Percentiles rank a stretch among this genome's conserved stretches.
Evolutionary conservation across 306 rosid genomes (phyloP).

Genomic region (Trifolium dubium): DNA sequence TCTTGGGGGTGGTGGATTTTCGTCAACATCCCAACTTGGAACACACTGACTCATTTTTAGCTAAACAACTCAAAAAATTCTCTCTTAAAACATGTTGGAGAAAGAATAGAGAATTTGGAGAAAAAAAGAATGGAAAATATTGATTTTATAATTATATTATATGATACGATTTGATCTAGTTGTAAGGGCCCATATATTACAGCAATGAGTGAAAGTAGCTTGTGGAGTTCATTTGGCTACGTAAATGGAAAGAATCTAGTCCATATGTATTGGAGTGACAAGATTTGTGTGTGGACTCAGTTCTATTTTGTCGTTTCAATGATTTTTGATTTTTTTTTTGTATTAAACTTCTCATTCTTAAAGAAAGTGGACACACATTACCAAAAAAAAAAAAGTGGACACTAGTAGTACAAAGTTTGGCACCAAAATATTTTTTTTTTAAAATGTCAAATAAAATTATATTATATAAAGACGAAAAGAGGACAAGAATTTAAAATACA

Average conservation of each 20-base stretch:
- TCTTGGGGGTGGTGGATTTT: constrained; percentile 40
- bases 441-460: no score
- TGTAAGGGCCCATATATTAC: constrained; percentile 13
- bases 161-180: constrained; percentile 14
- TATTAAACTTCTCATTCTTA: no score
- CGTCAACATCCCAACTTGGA: constrained; percentile 83
- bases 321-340: background rate
- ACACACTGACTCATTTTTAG: constrained; percentile 81
- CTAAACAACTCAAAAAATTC: background rate
- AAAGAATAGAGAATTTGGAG: background rate
- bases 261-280: constrained; percentile 45
- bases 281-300: constrained; percentile 30
- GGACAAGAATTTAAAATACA: no score
- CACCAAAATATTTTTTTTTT: no score
- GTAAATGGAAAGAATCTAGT: constrained; percentile 47
- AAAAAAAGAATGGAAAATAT: background rate
- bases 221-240: constrained; percentile 45
- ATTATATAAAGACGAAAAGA: no score
- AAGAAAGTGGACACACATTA: no score
- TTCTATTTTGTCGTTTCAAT: constrained; percentile 37
- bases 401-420: no score
- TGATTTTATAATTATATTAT: background rate
- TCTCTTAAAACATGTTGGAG: background rate
- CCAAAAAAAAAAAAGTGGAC: no score
- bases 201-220: constrained; percentile 27